A percentile compares a stretch with the other conserved stretches of the same genome.
Conservation (phyloP, 805 yeast species). For the Metschnikowia bowlesiae region DNA sequence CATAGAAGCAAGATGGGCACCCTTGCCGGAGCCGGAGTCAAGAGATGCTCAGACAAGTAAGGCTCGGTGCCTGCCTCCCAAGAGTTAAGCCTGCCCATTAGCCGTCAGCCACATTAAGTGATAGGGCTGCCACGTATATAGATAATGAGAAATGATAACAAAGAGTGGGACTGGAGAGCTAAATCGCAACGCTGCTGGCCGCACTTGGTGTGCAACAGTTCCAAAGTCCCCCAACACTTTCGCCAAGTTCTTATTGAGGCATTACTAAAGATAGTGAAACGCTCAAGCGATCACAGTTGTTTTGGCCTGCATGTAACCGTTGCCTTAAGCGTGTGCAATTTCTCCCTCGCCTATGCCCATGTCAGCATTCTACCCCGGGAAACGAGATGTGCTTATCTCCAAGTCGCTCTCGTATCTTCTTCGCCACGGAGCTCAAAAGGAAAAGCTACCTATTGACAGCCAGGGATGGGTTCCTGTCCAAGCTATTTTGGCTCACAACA, state of each 20-base stretch:
- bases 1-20: conserved; percentile 42
- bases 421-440: conserved; percentile 80
- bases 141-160: conserved; percentile 3
- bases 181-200: not conserved
- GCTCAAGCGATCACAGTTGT: too few species aligned
- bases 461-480: conserved; percentile 62
- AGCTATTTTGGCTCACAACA: conserved; percentile 51
- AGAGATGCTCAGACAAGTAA: conserved; percentile 19
- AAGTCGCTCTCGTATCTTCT: conserved; percentile 71
- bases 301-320: not conserved
- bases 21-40: conserved; percentile 50
- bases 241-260: not conserved
- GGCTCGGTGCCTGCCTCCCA: not conserved
- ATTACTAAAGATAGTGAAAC: too few species aligned
- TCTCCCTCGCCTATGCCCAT: not conserved
- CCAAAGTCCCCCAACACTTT: not conserved
- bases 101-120: too few species aligned
- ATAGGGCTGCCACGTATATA: not conserved
- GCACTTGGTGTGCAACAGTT: not conserved
- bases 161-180: not conserved
- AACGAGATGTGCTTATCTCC: conserved; percentile 55
- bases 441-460: conserved; percentile 56
- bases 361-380: conserved; percentile 12
- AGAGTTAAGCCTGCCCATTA: not conserved
- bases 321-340: not conserved